These are phyloP conservation scores for Ramaria rubella DNA, from an alignment of 768 basidiomycete genomes.

Conservation along the genomic window DNA sequence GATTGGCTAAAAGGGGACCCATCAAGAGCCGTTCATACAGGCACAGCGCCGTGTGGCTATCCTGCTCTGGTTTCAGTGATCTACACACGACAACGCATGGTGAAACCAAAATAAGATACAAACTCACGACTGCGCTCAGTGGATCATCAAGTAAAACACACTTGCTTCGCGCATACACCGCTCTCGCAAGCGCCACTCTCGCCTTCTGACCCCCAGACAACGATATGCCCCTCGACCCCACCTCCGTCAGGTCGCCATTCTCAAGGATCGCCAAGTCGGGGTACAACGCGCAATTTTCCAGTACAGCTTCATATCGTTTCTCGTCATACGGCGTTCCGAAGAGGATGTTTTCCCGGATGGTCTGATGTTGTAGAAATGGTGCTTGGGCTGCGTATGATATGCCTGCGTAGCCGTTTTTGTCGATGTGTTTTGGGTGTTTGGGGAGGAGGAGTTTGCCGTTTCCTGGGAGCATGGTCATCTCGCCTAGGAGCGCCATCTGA, in stretches of 20 bases:
- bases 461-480: conserved; percentile 49
- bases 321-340: conserved; percentile 49
- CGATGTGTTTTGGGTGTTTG: conserved; percentile 54
- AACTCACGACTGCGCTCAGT: conserved; percentile 22
- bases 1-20: conserved; percentile 24
- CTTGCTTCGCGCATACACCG: conserved; percentile 21
- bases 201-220: conserved; percentile 26
- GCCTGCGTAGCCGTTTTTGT: conserved; percentile 54
- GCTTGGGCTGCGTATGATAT: conserved; percentile 46
- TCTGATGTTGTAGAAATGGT: conserved; percentile 38
- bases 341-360: conserved; percentile 55
- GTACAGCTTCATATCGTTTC: conserved; percentile 31
- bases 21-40: conserved; percentile 21
- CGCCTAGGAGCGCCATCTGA: conserved; percentile 69
- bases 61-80: conserved; percentile 13
- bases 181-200: conserved; percentile 21
- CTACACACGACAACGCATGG: no score
- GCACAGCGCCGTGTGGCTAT: conserved; percentile 25
- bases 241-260: conserved; percentile 29
- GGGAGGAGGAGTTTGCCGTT: conserved; percentile 54
- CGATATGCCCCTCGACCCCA: conserved; percentile 17
- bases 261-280: conserved; percentile 41
- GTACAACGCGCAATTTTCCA: conserved; percentile 43
- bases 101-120: no score
- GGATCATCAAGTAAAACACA: conserved; percentile 25